Base-by-base conservation (phyloP, 148 eudicot species). In the Limonium bicolor region DNA sequence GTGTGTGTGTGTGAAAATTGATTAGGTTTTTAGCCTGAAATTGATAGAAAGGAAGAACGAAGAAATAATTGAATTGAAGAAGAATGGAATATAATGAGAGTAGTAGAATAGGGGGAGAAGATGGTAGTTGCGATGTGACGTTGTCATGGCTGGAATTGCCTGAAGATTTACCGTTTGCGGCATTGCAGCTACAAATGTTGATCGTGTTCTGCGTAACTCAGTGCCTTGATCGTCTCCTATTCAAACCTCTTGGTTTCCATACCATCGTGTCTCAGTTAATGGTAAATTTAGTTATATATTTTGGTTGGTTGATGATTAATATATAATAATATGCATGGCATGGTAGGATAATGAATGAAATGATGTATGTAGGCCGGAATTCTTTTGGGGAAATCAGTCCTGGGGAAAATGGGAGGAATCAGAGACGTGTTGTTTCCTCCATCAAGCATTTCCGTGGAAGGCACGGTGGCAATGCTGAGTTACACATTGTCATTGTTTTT, bases 251-350 rank as follows among this genome's bases (percentile, higher is more conserved):
- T 3, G 40, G 41, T 5, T 18, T 35, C 27, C 14, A 15, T 15
- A 21, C 53, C 36, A 33, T 49, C 15, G 53, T 34, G n/a, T 40
- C 41, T 23, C 55, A 40, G 32, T 7, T 27, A 37, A 3, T 24
- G 12, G 25, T 32, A 51, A 1, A 22, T 20, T 11, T 14, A 8
- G 24, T 39, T 3, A 3, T 1, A 1, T 29, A 7, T n/a, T 29
- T 29, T 7, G 33, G 33, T 29, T 29, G 33, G 7, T 29, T 2
- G 33, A 7, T 29, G 33, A n/a, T n/a, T 29, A 2, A 29, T 3
- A 29, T 7, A 29, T 29, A 7, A 29, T 8, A n/a, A n/a, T 29
- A 7, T 29, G 11, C 21, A 18, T 8, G 42, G 8, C 3, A 3
- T 19, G 10, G 23, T 19, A 18, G 40, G 1, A 8, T 35, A 11